Percentiles rank a stretch among this genome's conserved stretches.
Evolutionary conservation across 176 grass and related monocot species (phyloP).

Genomic region (Alloteropsis semialata): DNA sequence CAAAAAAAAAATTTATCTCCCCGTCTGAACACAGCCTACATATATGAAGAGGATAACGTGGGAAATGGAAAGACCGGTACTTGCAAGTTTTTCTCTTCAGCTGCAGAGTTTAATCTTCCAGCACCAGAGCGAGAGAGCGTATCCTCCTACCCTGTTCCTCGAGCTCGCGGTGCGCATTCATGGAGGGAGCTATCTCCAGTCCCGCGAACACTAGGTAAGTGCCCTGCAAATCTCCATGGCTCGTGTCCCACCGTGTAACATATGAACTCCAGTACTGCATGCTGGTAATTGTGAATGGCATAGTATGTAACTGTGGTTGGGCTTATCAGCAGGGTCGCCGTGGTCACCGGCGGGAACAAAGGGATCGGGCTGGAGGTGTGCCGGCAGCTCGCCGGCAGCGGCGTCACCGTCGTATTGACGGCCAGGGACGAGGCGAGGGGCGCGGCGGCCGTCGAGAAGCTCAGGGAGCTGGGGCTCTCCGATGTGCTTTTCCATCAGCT

Average conservation of each 20-base stretch:
- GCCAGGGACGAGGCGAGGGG: conserved; percentile 49
- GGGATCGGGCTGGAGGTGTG: conserved; percentile 68
- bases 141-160: background rate
- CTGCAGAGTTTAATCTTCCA: background rate
- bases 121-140: background rate
- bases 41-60: too few species aligned
- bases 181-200: background rate
- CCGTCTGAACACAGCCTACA: too few species aligned
- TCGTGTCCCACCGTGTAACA: background rate
- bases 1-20: too few species aligned
- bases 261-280: background rate
- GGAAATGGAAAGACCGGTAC: background rate
- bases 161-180: background rate
- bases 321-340: conserved; percentile 34
- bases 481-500: conserved; percentile 48
- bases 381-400: conserved; percentile 38
- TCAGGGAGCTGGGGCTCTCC: background rate
- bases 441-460: conserved; percentile 26
- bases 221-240: background rate
- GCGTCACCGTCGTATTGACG: conserved; percentile 50
- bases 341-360: conserved; percentile 66
- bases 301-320: background rate
- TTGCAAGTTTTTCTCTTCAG: background rate
- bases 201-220: background rate
- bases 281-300: background rate